Percentiles rank a stretch among this genome's conserved stretches.
These are phyloP conservation scores for Wickerhamiella galacta DNA, from an alignment of 805 yeast genomes.

Conservation along the genomic window DNA sequence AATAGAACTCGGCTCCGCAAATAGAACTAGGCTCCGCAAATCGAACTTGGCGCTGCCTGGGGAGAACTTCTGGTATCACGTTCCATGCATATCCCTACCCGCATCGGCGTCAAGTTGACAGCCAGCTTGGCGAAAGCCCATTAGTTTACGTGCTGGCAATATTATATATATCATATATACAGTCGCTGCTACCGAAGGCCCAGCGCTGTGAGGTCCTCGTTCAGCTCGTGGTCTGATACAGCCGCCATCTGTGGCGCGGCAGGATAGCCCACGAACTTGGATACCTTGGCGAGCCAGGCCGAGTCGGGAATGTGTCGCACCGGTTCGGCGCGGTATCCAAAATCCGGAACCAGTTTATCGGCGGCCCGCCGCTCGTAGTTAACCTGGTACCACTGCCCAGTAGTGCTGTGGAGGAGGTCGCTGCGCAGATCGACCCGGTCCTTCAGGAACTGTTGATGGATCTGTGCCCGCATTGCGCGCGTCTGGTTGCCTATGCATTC, in stretches of 20 bases:
- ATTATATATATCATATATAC: not conserved
- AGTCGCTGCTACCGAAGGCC: slow-evolving; percentile 26
- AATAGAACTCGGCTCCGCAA: too few relatives aligned
- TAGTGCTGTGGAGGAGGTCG: slow-evolving; percentile 50
- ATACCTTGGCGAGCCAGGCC: slow-evolving; percentile 50
- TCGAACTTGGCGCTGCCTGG: too few relatives aligned
- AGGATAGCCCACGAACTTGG: slow-evolving; percentile 60
- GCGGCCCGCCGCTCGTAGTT: slow-evolving; percentile 73
- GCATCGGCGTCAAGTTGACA: too few relatives aligned
- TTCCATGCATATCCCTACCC: too few relatives aligned
- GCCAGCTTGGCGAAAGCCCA: too few relatives aligned
- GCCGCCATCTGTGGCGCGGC: slow-evolving; percentile 54
- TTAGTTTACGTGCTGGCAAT: too few relatives aligned
- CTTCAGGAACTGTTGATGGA: slow-evolving; percentile 71
- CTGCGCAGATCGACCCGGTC: slow-evolving; percentile 49
- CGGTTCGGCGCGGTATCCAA: slow-evolving; percentile 26
- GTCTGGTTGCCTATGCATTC: slow-evolving; percentile 70
- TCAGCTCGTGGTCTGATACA: slow-evolving; percentile 55
- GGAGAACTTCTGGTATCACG: too few relatives aligned
- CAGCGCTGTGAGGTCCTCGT: slow-evolving; percentile 55
- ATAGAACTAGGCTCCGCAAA: too few relatives aligned
- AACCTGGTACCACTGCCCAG: slow-evolving; percentile 80
- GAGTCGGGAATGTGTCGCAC: slow-evolving; percentile 61
- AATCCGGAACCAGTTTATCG: slow-evolving; percentile 43
- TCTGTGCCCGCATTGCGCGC: slow-evolving; percentile 54